Base-by-base conservation (phyloP, 176 grass and related monocot species). In the Triticum monococcum region DNA sequence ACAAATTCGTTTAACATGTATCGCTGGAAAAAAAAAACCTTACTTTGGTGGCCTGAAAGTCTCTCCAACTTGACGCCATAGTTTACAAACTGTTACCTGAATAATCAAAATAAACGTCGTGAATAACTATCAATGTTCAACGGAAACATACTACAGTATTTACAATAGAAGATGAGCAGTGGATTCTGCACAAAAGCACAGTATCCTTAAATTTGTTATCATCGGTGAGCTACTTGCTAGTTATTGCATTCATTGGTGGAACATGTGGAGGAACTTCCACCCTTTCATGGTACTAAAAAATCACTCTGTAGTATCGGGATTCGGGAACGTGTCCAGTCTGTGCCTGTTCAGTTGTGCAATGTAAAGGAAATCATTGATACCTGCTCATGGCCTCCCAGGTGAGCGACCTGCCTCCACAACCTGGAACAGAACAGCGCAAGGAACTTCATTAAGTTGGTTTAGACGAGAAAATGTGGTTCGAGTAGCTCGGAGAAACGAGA, bases 21-120 rank as follows among this genome's bases (percentile, higher is more conserved):
- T 36, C 64, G 14, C 11, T 6, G 85, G 40, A 82, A 83, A 30
- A 16, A 18, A 54, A 64, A 35, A 13, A 48, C 41, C 88, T 91
- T 93, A 99, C 97, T 99, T 99, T 72, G 97, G 97, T 13, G 97
- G 97, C 78, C 89, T 99, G 73, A 99, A 99, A 32, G 97, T 94
- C 75, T 99, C 97, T 72, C 97, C 97, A 85, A 99, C 97, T 75
- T 99, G 97, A 77, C 97, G 94, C 97, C 97, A 99, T 65, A 99
- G 90, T 79, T 99, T 99, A 90, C 94, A 99, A 50, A 91, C 72
- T 36, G 97, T 99, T 72, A 99, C 97, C 97, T 99, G 83, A 18
- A 91, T 50, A 87, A 86, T n/a, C n/a, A 78, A 78, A 84, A 80
- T 18, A 75, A 2, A 48, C 16, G 17, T 10, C 28, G 52, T 24